Evolutionary conservation across 176 grass and related monocot species (phyloP).

Genomic region (Ensete glaucum): DNA sequence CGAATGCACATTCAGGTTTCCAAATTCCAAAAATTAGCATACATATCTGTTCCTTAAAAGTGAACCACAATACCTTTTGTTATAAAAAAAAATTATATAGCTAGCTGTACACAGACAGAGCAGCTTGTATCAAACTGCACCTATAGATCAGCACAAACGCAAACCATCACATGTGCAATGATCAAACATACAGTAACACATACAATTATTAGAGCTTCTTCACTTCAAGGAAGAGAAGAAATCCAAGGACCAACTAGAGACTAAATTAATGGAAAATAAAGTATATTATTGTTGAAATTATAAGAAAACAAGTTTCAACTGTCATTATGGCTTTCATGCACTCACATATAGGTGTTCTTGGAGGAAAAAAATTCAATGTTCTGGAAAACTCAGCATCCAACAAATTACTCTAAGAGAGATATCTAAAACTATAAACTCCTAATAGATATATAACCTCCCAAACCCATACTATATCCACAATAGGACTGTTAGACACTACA

Average conservation of each 20-base stretch:
- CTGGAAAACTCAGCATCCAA: not conserved
- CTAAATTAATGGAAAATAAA: not conserved
- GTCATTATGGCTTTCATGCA: not conserved
- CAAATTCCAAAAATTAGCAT: not conserved
- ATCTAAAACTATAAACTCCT: not conserved
- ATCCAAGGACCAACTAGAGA: not conserved
- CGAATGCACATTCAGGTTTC: conserved; percentile 6
- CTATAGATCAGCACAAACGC: not conserved
- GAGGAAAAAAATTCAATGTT: not conserved
- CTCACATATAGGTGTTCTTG: not conserved
- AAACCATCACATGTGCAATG: not conserved
- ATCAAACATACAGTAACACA: not conserved
- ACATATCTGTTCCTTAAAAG: not conserved
- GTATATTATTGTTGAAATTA: not conserved
- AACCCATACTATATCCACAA: too few relatives aligned
- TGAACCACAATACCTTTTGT: not conserved
- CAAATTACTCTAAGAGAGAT: not conserved
- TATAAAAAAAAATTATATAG: not conserved
- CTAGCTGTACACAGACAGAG: too few relatives aligned
- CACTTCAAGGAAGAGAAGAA: not conserved
- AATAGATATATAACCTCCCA: too few relatives aligned
- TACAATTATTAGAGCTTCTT: not conserved
- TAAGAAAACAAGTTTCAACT: not conserved
- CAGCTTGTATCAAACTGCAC: too few relatives aligned
- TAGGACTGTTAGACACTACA: not conserved